Evolutionary conservation across 2,329 filamentous ascomycete species (phyloP).

Genomic region (Hypoxylon sp.): DNA sequence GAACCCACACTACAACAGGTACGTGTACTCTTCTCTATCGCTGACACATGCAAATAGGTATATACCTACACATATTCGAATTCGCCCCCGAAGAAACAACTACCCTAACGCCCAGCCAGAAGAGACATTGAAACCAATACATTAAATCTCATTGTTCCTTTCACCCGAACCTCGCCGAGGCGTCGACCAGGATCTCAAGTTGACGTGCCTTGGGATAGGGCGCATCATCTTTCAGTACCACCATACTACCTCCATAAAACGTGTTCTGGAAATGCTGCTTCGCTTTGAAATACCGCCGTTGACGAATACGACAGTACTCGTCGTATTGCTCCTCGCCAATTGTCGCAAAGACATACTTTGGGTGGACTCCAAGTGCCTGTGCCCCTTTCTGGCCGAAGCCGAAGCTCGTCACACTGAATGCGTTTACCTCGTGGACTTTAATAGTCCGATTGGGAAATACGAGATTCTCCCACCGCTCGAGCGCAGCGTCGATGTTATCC

Average conservation of each 20-base stretch:
- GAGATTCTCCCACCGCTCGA: slow-evolving; percentile 54
- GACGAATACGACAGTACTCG: slow-evolving; percentile 32
- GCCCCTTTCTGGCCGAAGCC: slow-evolving; percentile 63
- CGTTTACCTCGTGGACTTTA: slow-evolving; percentile 47
- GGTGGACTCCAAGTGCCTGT: slow-evolving; percentile 55
- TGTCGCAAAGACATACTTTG: slow-evolving; percentile 56
- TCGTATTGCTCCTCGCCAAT: slow-evolving; percentile 41
- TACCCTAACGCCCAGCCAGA: slow-evolving; percentile 12
- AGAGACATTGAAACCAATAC: neutral
- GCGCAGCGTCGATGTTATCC: slow-evolving; percentile 55
- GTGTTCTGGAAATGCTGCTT: slow-evolving; percentile 45
- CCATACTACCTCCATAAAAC: slow-evolving; percentile 40
- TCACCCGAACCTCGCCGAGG: slow-evolving; percentile 36
- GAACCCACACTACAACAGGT: too few species aligned
- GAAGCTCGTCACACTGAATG: slow-evolving; percentile 59
- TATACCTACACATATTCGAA: slow-evolving; percentile 3
- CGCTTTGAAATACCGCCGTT: slow-evolving; percentile 32
- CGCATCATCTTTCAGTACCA: slow-evolving; percentile 39
- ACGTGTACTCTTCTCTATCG: neutral
- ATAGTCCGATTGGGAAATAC: slow-evolving; percentile 52
- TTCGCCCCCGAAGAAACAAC: neutral
- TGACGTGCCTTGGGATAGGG: slow-evolving; percentile 36
- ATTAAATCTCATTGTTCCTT: neutral
- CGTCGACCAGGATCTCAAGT: slow-evolving; percentile 34
- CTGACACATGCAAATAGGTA: neutral